Base-by-base conservation (phyloP, 1,139 yeast species). In the Debaryomyces udenii region DNA sequence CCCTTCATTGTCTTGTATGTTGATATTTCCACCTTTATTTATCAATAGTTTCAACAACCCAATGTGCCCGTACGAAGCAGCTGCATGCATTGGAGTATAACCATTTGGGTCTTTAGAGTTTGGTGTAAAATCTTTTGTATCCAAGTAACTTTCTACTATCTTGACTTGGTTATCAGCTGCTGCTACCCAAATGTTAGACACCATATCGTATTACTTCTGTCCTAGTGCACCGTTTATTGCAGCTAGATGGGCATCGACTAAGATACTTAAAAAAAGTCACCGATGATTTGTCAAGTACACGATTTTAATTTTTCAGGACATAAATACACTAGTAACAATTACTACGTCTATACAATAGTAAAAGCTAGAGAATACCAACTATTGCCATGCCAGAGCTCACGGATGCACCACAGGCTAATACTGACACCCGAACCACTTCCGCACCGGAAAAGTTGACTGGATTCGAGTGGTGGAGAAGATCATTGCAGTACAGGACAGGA, bases 31-130 rank as follows among this genome's bases (percentile, higher is more conserved):
- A 2, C 88, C 86, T 18, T 71, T 60, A 9, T 55, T 61, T 16
- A 88, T 66, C 39, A 93, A 72, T 45, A 74, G 76, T 41, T 68
- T 64, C 38, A 94, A 68, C 35, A 94, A 68, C 7, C 84, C 90
- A 6, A 68, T 54, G 57, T 93, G 93, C 4, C 94, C 94, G 59
- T 93, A 93, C 1, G 97, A 86, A 3, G 95, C 95, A 3, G 98
- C 97, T 0, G 99, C 99, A 61, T 93, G 99, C 22, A 93, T 76
- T 9, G 98, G 95, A 0, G 98, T 91, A 63, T 93, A 93, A 0
- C 99, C 99, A 55, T 90, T 89, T 1, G 89, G 86, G 60, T 93
- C 99, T 50, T 84, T 81, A 14, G 84, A 76, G 56, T 88, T 84
- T 2, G 96, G 78, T 1, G 81, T 71, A 47, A 71, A 74, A 10